phyloP scores from a whole-genome alignment of 2,329 filamentous ascomycete species.

The Ciborinia camelliae region DNA sequence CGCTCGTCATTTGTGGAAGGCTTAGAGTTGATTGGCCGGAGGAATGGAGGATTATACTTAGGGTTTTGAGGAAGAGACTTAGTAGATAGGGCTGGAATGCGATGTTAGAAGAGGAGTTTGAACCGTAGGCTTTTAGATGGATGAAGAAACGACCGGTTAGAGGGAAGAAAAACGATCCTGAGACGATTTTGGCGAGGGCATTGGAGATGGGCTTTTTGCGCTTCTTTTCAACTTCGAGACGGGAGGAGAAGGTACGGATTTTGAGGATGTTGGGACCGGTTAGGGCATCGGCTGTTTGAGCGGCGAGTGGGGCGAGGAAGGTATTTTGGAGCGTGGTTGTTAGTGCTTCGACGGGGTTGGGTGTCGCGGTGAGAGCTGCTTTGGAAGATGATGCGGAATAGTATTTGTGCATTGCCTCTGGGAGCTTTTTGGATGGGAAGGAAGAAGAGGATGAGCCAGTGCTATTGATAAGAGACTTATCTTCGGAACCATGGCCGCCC shows the following conservation, averaged over 20 bases:
- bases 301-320: constrained; percentile 79
- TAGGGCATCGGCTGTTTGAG: constrained; percentile 72
- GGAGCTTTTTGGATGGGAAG: constrained; percentile 81
- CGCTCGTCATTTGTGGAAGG: constrained; percentile 75
- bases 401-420: constrained; percentile 67
- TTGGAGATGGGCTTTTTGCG: constrained; percentile 63
- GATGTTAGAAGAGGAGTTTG: constrained; percentile 49
- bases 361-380: background rate
- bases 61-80: constrained; percentile 77
- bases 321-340: constrained; percentile 63
- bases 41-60: constrained; percentile 78
- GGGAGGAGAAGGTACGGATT: constrained; percentile 81
- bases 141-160: constrained; percentile 77
- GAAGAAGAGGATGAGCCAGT: constrained; percentile 34
- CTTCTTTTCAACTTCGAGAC: constrained; percentile 62
- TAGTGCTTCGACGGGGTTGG: constrained; percentile 57
- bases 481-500: constrained; percentile 62
- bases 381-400: constrained; percentile 48
- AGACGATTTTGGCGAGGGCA: constrained; percentile 72
- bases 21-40: constrained; percentile 74
- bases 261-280: constrained; percentile 83
- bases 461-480: constrained; percentile 35
- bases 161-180: constrained; percentile 79
- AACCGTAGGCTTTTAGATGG: constrained; percentile 51
- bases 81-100: constrained; percentile 74